phyloP scores from a whole-genome alignment of 129 eudicot species.

The Flaveria robusta region DNA sequence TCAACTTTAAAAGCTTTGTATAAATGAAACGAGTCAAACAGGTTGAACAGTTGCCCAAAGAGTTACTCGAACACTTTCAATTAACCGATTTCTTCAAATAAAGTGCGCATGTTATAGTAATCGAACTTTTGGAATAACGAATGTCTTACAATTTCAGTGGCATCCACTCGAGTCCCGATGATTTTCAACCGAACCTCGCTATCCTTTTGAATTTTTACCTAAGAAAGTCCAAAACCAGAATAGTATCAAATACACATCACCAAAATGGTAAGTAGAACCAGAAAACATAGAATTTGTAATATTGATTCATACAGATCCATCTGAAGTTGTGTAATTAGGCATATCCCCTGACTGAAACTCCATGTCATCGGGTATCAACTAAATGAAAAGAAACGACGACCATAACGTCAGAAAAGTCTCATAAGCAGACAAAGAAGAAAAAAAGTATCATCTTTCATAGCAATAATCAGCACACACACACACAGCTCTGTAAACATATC shows the following conservation, averaged over 20 bases:
- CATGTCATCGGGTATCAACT: conserved; percentile 99
- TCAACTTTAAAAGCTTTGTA: not conserved
- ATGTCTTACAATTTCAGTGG: conserved; percentile 79
- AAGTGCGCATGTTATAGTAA: not conserved
- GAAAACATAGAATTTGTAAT: not conserved
- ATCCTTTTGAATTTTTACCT: conserved; percentile 92
- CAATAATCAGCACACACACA: not conserved
- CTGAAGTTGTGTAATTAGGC: conserved; percentile 94
- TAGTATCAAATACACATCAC: conserved; percentile 13
- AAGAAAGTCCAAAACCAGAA: conserved; percentile 22
- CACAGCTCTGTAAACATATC: not conserved
- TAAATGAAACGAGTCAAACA: not conserved
- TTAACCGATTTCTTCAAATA: no score
- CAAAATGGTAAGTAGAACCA: not conserved
- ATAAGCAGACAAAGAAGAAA: not conserved
- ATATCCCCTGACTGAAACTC: conserved; percentile 91
- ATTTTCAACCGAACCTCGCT: conserved; percentile 94
- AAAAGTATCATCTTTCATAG: not conserved
- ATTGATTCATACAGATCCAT: conserved; percentile 73
- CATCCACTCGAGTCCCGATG: conserved; percentile 94
- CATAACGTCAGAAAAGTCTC: not conserved
- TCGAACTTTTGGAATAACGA: not conserved
- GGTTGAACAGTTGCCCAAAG: not conserved
- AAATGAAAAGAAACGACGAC: conserved; percentile 8
- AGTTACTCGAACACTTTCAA: not conserved